Base-by-base conservation (phyloP, 1,284 basidiomycete species). In the Ceratobasidium sp. region DNA sequence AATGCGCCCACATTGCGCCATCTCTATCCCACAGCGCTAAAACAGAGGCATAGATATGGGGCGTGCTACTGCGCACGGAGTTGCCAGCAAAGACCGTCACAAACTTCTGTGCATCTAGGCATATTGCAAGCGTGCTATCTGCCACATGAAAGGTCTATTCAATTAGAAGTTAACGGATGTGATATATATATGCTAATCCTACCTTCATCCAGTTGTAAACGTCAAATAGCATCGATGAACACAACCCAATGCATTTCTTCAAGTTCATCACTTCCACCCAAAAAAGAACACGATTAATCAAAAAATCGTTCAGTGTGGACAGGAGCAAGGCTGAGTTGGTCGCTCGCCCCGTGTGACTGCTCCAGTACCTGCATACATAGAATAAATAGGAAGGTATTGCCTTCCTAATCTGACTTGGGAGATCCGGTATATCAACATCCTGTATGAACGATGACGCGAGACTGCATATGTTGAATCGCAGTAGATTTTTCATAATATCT, bases 391-490 rank as follows among this genome's bases (percentile, higher is more conserved):
- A 10, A 3, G 39, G 28, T 53, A 72, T 61, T 2, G 39, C 39
- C 9, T 72, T 40, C 5, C 20, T 13, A 10, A 72, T 23, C 12
- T 55, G 70, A 42, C 3, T 39, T 15, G 39, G 12, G 2, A 72
- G 51, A 23, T 70, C 51, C 18, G 68, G 68, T 12, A 70, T 51
- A 18, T 55, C 68, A 4, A 12, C 28, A n/a, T 72, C 70, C 18
- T n/a, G 56, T 3, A 60, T 28, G 46, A 26, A 72, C n/a, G 70
- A 72, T 20, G 70, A 60, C 23, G 60, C 70, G 40, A 72, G 39
- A 3, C 42, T n/a, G 26, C 70, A 72, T 4, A 72, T 72, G 40
- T 72, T 72, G 70, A 72, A 72, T 42, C 40, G 56, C 26, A 60
- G 56, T 18, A 42, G 23, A 3, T 10, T 42, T n/a, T 72, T 61